Evolutionary conservation across 352 stramenopile genomes (phyloP).

Genomic region (Pythium myriotylum): DNA sequence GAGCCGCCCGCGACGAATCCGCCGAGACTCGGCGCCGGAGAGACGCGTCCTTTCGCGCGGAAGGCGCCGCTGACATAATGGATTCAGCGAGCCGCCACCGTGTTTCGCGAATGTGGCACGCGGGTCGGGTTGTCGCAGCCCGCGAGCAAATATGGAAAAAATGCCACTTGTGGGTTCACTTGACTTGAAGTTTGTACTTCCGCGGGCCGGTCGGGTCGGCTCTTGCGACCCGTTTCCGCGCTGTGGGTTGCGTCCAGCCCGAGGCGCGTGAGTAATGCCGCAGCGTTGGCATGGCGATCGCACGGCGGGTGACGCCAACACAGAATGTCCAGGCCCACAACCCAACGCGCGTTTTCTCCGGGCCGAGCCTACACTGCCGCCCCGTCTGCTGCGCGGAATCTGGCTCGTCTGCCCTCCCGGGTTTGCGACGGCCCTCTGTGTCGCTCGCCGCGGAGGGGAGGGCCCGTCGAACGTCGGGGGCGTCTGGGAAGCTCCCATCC

Average conservation of each 20-base stretch:
- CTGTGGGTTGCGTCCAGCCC: too few relatives aligned
- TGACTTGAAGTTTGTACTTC: slow-evolving; percentile 1
- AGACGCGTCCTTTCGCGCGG: slow-evolving; percentile 13
- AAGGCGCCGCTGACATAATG: slow-evolving; percentile 6
- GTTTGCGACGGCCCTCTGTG: not conserved
- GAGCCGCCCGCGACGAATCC: too few relatives aligned
- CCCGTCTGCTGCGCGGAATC: not conserved
- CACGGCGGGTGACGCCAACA: too few relatives aligned
- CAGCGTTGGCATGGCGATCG: too few relatives aligned
- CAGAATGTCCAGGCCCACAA: too few relatives aligned
- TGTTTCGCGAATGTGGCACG: slow-evolving; percentile 2
- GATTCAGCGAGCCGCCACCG: not conserved
- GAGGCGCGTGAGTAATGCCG: too few relatives aligned
- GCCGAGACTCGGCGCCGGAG: not conserved
- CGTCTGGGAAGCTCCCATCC: too few relatives aligned
- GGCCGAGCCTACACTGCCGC: not conserved
- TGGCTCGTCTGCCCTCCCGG: not conserved
- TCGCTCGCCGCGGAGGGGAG: not conserved
- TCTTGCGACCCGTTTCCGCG: too few relatives aligned
- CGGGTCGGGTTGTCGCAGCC: slow-evolving; percentile 9
- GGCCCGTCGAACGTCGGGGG: not conserved
- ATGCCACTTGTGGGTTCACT: not conserved
- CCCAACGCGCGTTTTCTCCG: too few relatives aligned
- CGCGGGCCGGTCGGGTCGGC: too few relatives aligned
- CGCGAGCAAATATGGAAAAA: slow-evolving; percentile 11